Conservation (phyloP, 768 basidiomycete genomes). For the Dacryopinax primogenitus region DNA sequence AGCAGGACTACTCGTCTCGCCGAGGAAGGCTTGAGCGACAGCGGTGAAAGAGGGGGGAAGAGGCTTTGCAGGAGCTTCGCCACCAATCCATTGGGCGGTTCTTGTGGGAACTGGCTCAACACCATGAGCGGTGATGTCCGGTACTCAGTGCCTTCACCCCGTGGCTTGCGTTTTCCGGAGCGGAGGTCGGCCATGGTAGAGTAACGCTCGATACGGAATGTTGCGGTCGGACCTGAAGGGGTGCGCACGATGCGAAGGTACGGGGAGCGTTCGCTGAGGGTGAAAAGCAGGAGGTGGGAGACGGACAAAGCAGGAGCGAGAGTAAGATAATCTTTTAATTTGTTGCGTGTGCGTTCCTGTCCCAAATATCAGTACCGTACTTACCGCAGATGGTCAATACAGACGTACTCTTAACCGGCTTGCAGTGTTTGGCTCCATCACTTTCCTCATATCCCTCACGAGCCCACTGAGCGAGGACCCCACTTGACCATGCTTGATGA, state of each 20-base stretch:
- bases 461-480: conserved; percentile 77
- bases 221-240: conserved; percentile 84
- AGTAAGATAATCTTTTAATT: conserved; percentile 84
- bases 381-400: conserved; percentile 16
- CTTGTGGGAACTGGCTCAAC: conserved; percentile 10
- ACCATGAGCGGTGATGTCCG: conserved; percentile 81
- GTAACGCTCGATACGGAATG: conserved; percentile 85
- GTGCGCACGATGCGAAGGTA: conserved; percentile 76
- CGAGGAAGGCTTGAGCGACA: conserved; percentile 66
- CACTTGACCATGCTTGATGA: conserved; percentile 91
- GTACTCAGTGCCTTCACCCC: conserved; percentile 79
- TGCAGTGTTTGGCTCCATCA: conserved; percentile 98
- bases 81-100: conserved; percentile 38
- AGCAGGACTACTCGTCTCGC: conserved; percentile 90
- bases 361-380: conserved; percentile 16
- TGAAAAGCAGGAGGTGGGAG: conserved; percentile 86
- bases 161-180: conserved; percentile 49
- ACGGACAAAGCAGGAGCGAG: conserved; percentile 85
- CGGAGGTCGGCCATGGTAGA: conserved; percentile 42
- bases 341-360: conserved; percentile 82
- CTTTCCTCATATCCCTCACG: conserved; percentile 82
- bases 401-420: conserved; percentile 63
- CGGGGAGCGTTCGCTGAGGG: conserved; percentile 70
- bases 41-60: conserved; percentile 83
- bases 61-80: conserved; percentile 84